Conservation (phyloP, 2,329 filamentous ascomycete genomes). For the Zymoseptoria ardabiliae region DNA sequence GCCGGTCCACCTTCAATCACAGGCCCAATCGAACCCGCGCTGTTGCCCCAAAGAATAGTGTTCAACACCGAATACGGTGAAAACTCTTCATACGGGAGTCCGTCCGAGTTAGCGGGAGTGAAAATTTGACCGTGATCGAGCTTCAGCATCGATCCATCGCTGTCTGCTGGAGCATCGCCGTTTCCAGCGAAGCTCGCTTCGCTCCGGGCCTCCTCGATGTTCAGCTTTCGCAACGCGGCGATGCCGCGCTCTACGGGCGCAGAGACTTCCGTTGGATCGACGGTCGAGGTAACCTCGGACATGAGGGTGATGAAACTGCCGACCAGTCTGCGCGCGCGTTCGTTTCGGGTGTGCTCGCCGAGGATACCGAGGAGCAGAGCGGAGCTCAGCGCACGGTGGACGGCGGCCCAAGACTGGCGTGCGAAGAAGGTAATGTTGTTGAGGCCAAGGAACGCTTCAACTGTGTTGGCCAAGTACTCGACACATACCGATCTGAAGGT, state of each 20-base stretch:
- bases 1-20: background rate
- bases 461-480: constrained; percentile 47
- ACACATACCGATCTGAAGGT: constrained; percentile 50
- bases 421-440: constrained; percentile 41
- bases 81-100: constrained; percentile 30
- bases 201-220: constrained; percentile 17
- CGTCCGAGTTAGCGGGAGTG: constrained; percentile 23
- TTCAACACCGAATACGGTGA: constrained; percentile 44
- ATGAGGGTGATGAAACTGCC: constrained; percentile 42
- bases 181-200: background rate
- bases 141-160: constrained; percentile 13
- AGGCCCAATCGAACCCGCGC: background rate
- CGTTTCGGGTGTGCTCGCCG: constrained; percentile 40
- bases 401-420: constrained; percentile 31
- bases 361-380: constrained; percentile 33
- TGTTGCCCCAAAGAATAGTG: constrained; percentile 35
- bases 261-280: constrained; percentile 42
- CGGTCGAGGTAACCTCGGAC: constrained; percentile 39
- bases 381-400: constrained; percentile 36
- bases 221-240: constrained; percentile 38
- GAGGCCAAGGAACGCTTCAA: constrained; percentile 55
- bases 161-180: constrained; percentile 2
- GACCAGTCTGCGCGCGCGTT: constrained; percentile 39
- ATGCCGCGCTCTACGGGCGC: constrained; percentile 43
- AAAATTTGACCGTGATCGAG: constrained; percentile 20